Conservation (phyloP, 352 stramenopile species). For the Phytophthora kernoviae region DNA sequence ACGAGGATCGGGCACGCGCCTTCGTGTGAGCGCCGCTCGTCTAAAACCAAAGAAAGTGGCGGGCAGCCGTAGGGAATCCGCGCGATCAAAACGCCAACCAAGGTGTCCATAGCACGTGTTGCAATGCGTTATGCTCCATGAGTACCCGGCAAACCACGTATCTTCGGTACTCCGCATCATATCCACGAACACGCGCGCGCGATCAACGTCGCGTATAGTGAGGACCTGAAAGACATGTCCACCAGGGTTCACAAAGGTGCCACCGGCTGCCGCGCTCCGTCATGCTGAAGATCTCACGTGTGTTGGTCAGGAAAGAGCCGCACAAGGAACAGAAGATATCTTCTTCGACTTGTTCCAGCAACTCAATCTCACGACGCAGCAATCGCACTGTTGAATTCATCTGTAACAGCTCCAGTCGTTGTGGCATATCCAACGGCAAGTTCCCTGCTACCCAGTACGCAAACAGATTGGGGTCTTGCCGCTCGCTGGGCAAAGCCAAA, state of each 20-base stretch:
- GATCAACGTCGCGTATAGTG: constrained; percentile 63
- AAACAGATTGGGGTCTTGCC: constrained; percentile 70
- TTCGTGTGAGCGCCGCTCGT: constrained; percentile 51
- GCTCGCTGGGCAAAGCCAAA: constrained; percentile 42
- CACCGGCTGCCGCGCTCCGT: constrained; percentile 53
- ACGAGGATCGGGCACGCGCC: constrained; percentile 9
- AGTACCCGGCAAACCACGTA: constrained; percentile 82
- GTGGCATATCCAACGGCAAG: constrained; percentile 58
- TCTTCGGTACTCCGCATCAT: constrained; percentile 56
- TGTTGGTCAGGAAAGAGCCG: constrained; percentile 62
- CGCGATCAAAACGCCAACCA: constrained; percentile 76
- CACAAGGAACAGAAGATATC: constrained; percentile 74
- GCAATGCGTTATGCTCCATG: constrained; percentile 84
- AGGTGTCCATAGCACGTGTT: constrained; percentile 69
- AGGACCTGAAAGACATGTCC: constrained; percentile 84
- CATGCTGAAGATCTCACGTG: constrained; percentile 84
- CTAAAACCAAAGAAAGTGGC: constrained; percentile 73
- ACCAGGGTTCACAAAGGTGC: constrained; percentile 84
- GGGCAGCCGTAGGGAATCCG: constrained; percentile 33
- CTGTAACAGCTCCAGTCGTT: constrained; percentile 63
- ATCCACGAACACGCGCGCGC: constrained; percentile 50
- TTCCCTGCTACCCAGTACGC: constrained; percentile 83
- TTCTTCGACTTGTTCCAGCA: constrained; percentile 65
- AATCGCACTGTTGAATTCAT: constrained; percentile 67
- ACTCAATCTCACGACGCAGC: constrained; percentile 56